phyloP scores from a whole-genome alignment of 2,329 filamentous ascomycete genomes.

The Xylaria multiplex region DNA sequence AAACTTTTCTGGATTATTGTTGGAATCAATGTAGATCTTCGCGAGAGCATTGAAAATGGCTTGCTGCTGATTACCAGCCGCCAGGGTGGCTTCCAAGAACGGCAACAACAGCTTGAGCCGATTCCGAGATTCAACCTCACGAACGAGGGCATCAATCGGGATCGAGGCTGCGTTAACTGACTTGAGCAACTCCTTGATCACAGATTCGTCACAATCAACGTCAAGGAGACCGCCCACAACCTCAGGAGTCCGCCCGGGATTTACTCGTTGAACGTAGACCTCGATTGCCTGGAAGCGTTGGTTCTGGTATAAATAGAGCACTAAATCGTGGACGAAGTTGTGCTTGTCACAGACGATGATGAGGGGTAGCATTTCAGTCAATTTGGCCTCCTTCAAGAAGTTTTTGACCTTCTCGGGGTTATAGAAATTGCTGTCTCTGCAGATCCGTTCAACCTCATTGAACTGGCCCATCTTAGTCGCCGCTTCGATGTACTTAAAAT shows the following conservation, averaged over 20 bases:
- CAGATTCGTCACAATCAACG: slow-evolving; percentile 94
- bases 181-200: slow-evolving; percentile 90
- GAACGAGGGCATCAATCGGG: slow-evolving; percentile 92
- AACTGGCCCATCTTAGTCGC: slow-evolving; percentile 93
- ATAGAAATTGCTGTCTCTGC: slow-evolving; percentile 89
- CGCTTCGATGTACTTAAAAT: slow-evolving; percentile 99
- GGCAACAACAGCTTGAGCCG: slow-evolving; percentile 93
- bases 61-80: slow-evolving; percentile 92
- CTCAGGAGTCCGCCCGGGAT: slow-evolving; percentile 87
- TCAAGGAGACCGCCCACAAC: slow-evolving; percentile 94
- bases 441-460: slow-evolving; percentile 96
- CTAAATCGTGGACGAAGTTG: slow-evolving; percentile 97
- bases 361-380: slow-evolving; percentile 91
- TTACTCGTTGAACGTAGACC: slow-evolving; percentile 96
- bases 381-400: slow-evolving; percentile 95
- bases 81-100: slow-evolving; percentile 92
- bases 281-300: slow-evolving; percentile 99
- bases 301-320: slow-evolving; percentile 97
- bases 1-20: slow-evolving; percentile 98
- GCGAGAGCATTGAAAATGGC: slow-evolving; percentile 97
- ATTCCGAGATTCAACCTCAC: slow-evolving; percentile 95
- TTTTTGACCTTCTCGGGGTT: slow-evolving; percentile 98
- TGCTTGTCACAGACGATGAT: slow-evolving; percentile 99
- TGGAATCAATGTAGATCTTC: slow-evolving; percentile 99
- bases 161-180: slow-evolving; percentile 87